These are phyloP conservation scores for Danielia reshetovae DNA, from an alignment of 805 yeast genomes.

Conservation along the genomic window DNA sequence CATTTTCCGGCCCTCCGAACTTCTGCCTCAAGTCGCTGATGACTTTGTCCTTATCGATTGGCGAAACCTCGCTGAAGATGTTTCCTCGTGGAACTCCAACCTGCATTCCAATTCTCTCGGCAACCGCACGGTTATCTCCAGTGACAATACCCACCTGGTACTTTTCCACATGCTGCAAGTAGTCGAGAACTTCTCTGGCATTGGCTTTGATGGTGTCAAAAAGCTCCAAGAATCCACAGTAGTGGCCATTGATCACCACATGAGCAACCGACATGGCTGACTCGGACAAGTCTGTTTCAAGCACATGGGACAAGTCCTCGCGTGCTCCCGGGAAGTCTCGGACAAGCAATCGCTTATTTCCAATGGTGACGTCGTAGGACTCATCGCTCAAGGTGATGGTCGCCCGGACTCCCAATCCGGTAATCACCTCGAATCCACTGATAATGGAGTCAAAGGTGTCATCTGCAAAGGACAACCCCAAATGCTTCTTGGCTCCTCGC, in stretches of 20 bases:
- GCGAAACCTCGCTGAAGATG: constrained; percentile 73
- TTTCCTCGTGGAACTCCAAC: constrained; percentile 63
- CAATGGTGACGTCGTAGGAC: constrained; percentile 32
- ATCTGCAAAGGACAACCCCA: constrained; percentile 30
- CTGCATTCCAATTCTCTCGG: constrained; percentile 57
- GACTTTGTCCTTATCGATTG: constrained; percentile 69
- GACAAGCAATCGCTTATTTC: constrained; percentile 45
- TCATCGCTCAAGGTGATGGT: constrained; percentile 15
- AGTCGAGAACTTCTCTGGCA: constrained; percentile 55
- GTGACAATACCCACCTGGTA: constrained; percentile 79
- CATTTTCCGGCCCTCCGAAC: constrained; percentile 28
- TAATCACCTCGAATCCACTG: constrained; percentile 30
- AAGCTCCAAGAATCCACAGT: constrained; percentile 64
- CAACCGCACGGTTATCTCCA: constrained; percentile 73
- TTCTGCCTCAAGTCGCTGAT: constrained; percentile 53
- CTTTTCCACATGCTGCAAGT: constrained; percentile 46
- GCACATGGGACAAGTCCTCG: constrained; percentile 6
- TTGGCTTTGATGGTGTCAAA: constrained; percentile 66
- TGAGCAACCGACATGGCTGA: constrained; percentile 46
- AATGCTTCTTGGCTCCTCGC: constrained; percentile 24
- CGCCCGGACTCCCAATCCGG: constrained; percentile 47
- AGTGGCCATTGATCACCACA: constrained; percentile 54
- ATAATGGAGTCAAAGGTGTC: constrained; percentile 25
- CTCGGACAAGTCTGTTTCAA: constrained; percentile 14
- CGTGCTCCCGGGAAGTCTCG: constrained; percentile 15